Base-by-base conservation (phyloP, 345 rosid species). In the Salix caprea region DNA sequence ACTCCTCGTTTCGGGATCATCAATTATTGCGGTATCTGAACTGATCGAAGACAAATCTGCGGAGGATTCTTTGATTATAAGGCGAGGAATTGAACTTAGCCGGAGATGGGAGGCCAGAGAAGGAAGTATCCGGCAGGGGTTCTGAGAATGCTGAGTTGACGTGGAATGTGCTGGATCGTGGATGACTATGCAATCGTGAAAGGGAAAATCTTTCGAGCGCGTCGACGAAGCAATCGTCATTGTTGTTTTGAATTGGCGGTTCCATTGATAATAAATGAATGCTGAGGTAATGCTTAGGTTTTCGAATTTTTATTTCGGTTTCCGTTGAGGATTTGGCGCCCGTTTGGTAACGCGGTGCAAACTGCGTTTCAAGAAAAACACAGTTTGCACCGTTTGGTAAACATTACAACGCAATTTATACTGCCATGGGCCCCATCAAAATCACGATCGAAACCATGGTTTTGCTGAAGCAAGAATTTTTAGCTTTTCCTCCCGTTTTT, bases 191-290 rank as follows among this genome's bases (percentile, higher is more conserved):
- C 87, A 86, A 73, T 89, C 93, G 83, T 81, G 58, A 48, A 85
- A 87, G 2, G 86, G 86, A 71, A 90, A 91, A 34, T 89, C 89
- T 54, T 54, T 88, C 94, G 16, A 71, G 73, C 0, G 96, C 90
- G 74, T 90, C 97, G 67, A 76, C 70, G 82, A 95, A 93, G 32
- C 7, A 67, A 61, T 77, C 89, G 16, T 73, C 76, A 40, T 70
- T 67, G 37, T 66, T 26, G 23, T 26, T 36, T 32, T 67, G 75
- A 56, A 23, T 66, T 16, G 74, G 68, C 24, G 77, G 52, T 11
- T 86, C 86, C 88, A 88, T 86, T 65, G 65, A 24, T n/a, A n/a
- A 18, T 13, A 26, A 36, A n/a, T 1, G 40, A 44, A 64, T 7
- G 60, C 2, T 0, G 52, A 48, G 13, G 10, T 4, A 39, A 56